Conservation (phyloP, 2,329 filamentous ascomycete genomes). For the Aspergillus calidoustus region DNA sequence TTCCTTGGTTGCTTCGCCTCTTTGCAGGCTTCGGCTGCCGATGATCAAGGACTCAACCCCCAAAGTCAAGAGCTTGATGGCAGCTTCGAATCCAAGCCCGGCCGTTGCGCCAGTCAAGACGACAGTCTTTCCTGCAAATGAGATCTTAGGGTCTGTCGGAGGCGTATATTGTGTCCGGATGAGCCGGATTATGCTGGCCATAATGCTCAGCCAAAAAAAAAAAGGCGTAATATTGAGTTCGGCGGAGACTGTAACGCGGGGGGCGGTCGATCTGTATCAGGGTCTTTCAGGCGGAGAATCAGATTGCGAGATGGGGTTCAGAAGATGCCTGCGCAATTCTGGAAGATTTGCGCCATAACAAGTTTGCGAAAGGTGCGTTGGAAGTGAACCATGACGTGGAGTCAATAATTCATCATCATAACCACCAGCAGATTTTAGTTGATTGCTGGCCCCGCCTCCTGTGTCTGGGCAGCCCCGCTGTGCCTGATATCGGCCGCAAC, state of each 20-base stretch:
- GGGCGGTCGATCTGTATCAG: not conserved
- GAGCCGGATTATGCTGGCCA: conserved; percentile 37
- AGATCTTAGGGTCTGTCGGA: conserved; percentile 42
- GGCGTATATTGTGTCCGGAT: conserved; percentile 38
- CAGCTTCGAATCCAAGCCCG: conserved; percentile 56
- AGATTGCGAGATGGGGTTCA: not conserved
- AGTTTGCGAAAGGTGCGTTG: not conserved
- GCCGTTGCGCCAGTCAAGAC: conserved; percentile 57
- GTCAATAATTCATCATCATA: conserved; percentile 1
- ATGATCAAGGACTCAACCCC: conserved; percentile 52
- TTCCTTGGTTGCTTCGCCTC: conserved; percentile 48
- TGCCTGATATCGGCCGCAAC: conserved; percentile 1
- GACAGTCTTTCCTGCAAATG: conserved; percentile 52
- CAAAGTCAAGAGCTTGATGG: conserved; percentile 52
- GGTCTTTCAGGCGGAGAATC: not conserved
- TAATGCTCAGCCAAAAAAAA: conserved; percentile 16
- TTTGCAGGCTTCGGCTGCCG: conserved; percentile 49
- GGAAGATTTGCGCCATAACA: not conserved
- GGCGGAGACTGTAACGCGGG: not conserved
- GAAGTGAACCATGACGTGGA: conserved; percentile 12
- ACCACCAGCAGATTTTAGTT: conserved; percentile 2
- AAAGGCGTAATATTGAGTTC: not conserved
- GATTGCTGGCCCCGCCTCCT: conserved; percentile 16
- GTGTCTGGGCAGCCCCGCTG: conserved; percentile 23
- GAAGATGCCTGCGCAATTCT: not conserved